phyloP scores from a whole-genome alignment of 495 filamentous ascomycete species.

The Podospora comata region DNA sequence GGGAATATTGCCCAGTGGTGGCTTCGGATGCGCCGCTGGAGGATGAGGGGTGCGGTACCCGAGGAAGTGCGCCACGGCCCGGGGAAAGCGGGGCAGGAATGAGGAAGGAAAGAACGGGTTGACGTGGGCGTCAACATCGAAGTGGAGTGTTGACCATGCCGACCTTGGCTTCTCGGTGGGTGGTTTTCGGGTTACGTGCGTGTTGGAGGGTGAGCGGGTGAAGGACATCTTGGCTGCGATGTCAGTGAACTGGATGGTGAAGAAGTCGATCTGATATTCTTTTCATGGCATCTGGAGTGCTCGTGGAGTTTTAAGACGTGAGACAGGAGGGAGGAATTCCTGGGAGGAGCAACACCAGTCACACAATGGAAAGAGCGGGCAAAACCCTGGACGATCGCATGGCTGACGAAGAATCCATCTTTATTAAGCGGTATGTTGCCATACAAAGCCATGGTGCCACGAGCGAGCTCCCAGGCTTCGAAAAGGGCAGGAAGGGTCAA shows the following conservation, averaged over 20 bases:
- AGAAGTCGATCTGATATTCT: neutral
- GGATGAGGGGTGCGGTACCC: constrained; percentile 44
- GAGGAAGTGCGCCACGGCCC: constrained; percentile 48
- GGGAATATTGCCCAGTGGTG: constrained; percentile 47
- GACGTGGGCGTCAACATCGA: constrained; percentile 65
- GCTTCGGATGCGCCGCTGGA: constrained; percentile 11
- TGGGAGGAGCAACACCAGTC: neutral
- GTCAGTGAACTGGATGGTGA: neutral
- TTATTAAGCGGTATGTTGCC: constrained; percentile 1
- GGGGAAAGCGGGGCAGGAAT: constrained; percentile 45
- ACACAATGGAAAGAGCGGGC: neutral
- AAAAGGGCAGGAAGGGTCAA: neutral
- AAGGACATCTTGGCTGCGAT: constrained; percentile 1
- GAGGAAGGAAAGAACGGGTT: constrained; percentile 58
- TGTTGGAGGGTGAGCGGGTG: neutral
- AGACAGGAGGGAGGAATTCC: neutral
- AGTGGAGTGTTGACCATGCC: constrained; percentile 40
- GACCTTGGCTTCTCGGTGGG: constrained; percentile 2
- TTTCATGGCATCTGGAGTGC: neutral
- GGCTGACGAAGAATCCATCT: neutral
- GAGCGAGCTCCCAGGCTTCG: neutral
- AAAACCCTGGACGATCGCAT: neutral
- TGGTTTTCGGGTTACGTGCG: neutral
- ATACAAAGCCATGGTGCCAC: constrained; percentile 8
- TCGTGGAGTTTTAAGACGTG: neutral